phyloP scores from a whole-genome alignment of 768 basidiomycete genomes.

The Tulasnella sp. region DNA sequence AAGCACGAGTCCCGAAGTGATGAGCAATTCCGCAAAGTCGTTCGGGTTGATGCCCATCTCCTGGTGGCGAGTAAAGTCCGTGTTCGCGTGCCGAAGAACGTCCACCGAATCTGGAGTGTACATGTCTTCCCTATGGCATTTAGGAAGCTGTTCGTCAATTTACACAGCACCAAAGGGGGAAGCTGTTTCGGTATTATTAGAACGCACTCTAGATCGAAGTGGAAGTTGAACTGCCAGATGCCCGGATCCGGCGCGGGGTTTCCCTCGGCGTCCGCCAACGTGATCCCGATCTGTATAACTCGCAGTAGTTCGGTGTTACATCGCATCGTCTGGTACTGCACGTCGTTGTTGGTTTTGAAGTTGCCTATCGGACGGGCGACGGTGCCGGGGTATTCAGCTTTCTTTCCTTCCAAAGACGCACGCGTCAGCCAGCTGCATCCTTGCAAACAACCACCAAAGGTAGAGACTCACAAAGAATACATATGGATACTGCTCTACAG shows the following conservation, averaged over 20 bases:
- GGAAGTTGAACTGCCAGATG: slow-evolving; percentile 99
- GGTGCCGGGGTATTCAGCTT: slow-evolving; percentile 98
- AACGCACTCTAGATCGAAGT: slow-evolving; percentile 79
- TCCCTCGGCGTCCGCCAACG: slow-evolving; percentile 90
- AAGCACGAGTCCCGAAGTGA: slow-evolving; percentile 91
- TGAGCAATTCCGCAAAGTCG: slow-evolving; percentile 94
- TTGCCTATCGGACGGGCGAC: slow-evolving; percentile 95
- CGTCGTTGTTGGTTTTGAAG: slow-evolving; percentile 96
- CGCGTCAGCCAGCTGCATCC: slow-evolving; percentile 8
- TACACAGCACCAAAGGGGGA: no score
- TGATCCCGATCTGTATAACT: slow-evolving; percentile 96
- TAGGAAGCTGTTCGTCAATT: neutral
- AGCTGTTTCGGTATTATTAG: no score
- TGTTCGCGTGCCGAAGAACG: slow-evolving; percentile 86
- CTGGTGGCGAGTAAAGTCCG: slow-evolving; percentile 91
- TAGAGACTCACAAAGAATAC: slow-evolving; percentile 75
- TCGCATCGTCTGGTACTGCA: slow-evolving; percentile 99
- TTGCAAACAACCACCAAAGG: neutral
- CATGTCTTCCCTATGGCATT: slow-evolving; percentile 80
- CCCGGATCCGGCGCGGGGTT: slow-evolving; percentile 84
- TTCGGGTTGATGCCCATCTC: slow-evolving; percentile 89
- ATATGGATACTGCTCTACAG: slow-evolving; percentile 88
- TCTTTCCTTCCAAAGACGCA: slow-evolving; percentile 46
- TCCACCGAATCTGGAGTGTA: slow-evolving; percentile 98
- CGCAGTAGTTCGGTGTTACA: slow-evolving; percentile 98